These are phyloP conservation scores for Fusarium praegraminearum DNA, from an alignment of 2,329 filamentous ascomycete species.

Conservation along the genomic window DNA sequence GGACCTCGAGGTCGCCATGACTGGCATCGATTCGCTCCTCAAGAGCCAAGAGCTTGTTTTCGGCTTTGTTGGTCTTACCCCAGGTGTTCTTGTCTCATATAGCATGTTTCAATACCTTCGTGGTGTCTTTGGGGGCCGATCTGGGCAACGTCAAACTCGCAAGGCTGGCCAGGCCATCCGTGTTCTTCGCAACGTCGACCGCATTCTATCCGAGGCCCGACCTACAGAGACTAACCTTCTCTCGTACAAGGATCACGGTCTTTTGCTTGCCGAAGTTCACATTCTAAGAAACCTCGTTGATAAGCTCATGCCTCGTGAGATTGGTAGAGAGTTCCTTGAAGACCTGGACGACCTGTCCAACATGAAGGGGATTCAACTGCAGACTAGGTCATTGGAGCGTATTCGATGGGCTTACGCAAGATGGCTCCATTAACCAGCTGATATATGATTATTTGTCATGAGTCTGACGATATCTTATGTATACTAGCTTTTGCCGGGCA, in stretches of 20 bases:
- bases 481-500: slow-evolving; percentile 29
- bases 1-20: slow-evolving; percentile 95
- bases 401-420: slow-evolving; percentile 91
- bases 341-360: slow-evolving; percentile 90
- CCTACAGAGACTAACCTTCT: slow-evolving; percentile 79
- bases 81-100: slow-evolving; percentile 88
- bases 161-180: slow-evolving; percentile 78
- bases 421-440: slow-evolving; percentile 63
- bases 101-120: slow-evolving; percentile 79
- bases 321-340: slow-evolving; percentile 87
- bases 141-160: slow-evolving; percentile 72
- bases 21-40: slow-evolving; percentile 91
- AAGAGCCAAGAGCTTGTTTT: slow-evolving; percentile 98
- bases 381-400: slow-evolving; percentile 82
- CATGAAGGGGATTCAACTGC: slow-evolving; percentile 80
- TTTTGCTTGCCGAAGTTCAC: slow-evolving; percentile 91
- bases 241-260: slow-evolving; percentile 91
- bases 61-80: slow-evolving; percentile 94
- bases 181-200: slow-evolving; percentile 88
- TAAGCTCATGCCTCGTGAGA: slow-evolving; percentile 76
- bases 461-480: slow-evolving; percentile 19
- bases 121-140: slow-evolving; percentile 76
- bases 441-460: background rate
- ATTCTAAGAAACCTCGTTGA: slow-evolving; percentile 74
- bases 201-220: slow-evolving; percentile 77